phyloP scores from a whole-genome alignment of 345 rosid genomes.

The Jatropha curcas region DNA sequence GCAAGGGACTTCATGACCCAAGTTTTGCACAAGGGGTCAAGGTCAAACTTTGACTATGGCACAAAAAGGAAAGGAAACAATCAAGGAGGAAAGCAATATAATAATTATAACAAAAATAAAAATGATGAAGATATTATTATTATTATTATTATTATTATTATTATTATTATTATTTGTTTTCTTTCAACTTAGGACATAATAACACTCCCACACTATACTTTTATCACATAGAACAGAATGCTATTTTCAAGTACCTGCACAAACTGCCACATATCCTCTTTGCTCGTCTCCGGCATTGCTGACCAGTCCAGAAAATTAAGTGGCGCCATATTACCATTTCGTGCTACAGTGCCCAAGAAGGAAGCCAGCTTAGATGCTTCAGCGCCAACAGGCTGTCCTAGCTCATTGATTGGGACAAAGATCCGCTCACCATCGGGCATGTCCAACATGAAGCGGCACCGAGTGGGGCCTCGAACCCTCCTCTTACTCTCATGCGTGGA shows the following conservation, averaged over 20 bases:
- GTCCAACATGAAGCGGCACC: conserved; percentile 27
- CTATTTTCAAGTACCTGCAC: conserved; percentile 33
- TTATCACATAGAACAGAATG: neutral
- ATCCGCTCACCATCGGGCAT: conserved; percentile 31
- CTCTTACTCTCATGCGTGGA: conserved; percentile 11
- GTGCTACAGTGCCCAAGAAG: conserved; percentile 38
- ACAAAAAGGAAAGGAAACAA: neutral
- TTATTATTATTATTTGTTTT: too few species aligned
- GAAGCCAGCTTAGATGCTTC: conserved; percentile 34
- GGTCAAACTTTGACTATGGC: conserved; percentile 35
- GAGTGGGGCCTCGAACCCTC: conserved; percentile 32
- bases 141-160: too few species aligned
- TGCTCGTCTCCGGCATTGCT: conserved; percentile 27
- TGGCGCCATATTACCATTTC: conserved; percentile 42
- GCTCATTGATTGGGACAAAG: conserved; percentile 24
- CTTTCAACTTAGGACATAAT: too few species aligned
- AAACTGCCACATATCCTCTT: conserved; percentile 38
- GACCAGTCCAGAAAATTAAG: conserved; percentile 31
- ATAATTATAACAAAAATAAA: neutral
- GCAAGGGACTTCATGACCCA: conserved; percentile 39
- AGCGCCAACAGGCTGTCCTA: conserved; percentile 42
- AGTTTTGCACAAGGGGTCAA: conserved; percentile 27
- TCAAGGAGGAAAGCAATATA: neutral
- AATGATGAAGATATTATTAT: neutral
- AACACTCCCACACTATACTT: neutral